Evolutionary conservation across 257 asterid species (phyloP), one percentile per base, ranked within the genome.

Genomic region (Solanum tarijense): DNA sequence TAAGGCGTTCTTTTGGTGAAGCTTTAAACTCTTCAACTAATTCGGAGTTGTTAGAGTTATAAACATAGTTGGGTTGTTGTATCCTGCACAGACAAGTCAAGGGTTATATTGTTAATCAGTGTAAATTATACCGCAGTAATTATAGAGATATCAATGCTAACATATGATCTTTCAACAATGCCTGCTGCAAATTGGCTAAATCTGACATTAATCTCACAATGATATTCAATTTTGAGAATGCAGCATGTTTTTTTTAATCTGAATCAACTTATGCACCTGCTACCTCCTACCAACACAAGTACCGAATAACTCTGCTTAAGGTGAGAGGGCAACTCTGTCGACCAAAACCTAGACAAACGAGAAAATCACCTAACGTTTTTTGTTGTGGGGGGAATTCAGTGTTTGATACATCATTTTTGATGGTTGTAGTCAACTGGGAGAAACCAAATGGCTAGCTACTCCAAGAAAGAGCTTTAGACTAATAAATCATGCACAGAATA

Each of bases 401-500:
- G 21, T 25, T 41, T 78, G 16, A 78, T 41, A 7, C 65, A 41
- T 78, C 84, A 9, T 4, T 25, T 32, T 41, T 4, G 3, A 25
- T 4, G 65, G 38, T 16, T 41, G 62, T 38, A 38, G 36, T 41
- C 31, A 78, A 25, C 1, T 4, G 84, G 84, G 84, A 78, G 5
- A 55, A 78, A 27, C 18, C 85, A 46, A 81, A 81, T 81, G 27
- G 60, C 84, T 29, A 43, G 85, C 68, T 81, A 29, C 85, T 29
- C 62, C 16, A 81, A 81, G 85, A 43, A 81, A 16, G 41, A 81
- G 68, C 7, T 81, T 81, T 9, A 0, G 68, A 71, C 27, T 14
- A 27, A 79, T 14, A 14, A 27, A 16, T 43, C 29, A 27, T 9
- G 68, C 27, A 46, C 27, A 46, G 10, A 46, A 46, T 41, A 41